Evolutionary conservation across 2,329 filamentous ascomycete genomes (phyloP).

Genomic region (Stagonosporopsis rhizophila): DNA sequence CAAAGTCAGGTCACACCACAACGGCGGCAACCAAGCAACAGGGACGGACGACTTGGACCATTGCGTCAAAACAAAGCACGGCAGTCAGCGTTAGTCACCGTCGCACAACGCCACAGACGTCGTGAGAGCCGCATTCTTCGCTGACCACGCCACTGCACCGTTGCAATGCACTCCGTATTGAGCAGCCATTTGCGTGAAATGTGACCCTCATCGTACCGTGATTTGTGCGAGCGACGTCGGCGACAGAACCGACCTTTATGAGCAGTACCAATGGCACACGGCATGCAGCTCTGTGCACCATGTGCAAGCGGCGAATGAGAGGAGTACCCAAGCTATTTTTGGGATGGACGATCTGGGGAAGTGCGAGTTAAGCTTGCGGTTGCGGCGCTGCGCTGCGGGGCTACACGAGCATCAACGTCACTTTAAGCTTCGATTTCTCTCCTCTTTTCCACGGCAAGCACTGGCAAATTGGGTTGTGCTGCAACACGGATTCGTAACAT

Average conservation of each 20-base stretch:
- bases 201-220: constrained; percentile 4
- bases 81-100: not conserved
- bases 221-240: constrained; percentile 3
- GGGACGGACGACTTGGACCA: not conserved
- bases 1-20: not conserved
- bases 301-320: not conserved
- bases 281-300: not conserved
- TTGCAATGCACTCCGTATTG: constrained; percentile 3
- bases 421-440: constrained; percentile 1
- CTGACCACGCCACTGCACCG: constrained; percentile 9
- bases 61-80: not conserved
- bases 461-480: not conserved
- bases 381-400: constrained; percentile 10
- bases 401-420: constrained; percentile 9
- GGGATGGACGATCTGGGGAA: constrained; percentile 1
- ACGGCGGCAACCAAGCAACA: not conserved
- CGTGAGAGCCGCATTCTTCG: constrained; percentile 5
- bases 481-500: constrained; percentile 8
- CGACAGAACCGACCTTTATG: not conserved
- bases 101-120: constrained; percentile 7
- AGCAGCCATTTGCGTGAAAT: not conserved
- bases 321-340: constrained; percentile 5
- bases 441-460: not conserved
- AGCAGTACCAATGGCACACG: not conserved
- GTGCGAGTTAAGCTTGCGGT: constrained; percentile 3